Evolutionary conservation across 2,329 filamentous ascomycete genomes (phyloP).

Genomic region (Clathrospora elynae): DNA sequence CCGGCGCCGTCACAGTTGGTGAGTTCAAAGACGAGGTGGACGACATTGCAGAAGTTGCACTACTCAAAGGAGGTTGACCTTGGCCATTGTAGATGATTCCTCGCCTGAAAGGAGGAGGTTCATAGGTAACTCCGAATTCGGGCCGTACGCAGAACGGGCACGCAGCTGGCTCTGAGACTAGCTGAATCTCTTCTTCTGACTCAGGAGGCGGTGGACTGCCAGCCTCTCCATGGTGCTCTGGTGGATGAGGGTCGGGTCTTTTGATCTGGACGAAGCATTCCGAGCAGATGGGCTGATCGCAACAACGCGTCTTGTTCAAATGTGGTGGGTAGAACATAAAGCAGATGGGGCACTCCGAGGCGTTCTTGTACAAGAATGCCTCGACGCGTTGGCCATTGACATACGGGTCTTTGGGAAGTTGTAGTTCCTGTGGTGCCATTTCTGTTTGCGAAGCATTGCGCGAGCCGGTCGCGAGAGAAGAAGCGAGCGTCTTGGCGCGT

Average conservation of each 20-base stretch:
- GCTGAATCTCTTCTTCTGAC: conserved; percentile 61
- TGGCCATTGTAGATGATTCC: conserved; percentile 73
- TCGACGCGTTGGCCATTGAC: conserved; percentile 95
- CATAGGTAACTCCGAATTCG: conserved; percentile 96
- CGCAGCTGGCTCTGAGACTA: conserved; percentile 87
- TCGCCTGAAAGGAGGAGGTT: conserved; percentile 83
- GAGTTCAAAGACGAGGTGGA: conserved; percentile 81
- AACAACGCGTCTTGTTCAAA: conserved; percentile 91
- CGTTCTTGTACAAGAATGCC: conserved; percentile 90
- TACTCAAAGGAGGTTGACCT: conserved; percentile 58
- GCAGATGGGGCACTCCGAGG: conserved; percentile 91
- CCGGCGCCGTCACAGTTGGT: conserved; percentile 48
- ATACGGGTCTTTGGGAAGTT: conserved; percentile 79
- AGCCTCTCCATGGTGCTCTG: conserved; percentile 68
- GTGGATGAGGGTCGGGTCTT: conserved; percentile 85
- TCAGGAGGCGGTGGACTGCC: conserved; percentile 49
- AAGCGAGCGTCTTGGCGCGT: conserved; percentile 86
- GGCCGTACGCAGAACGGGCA: conserved; percentile 95
- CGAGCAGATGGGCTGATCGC: conserved; percentile 94
- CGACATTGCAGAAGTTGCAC: conserved; percentile 73
- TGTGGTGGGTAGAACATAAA: conserved; percentile 95
- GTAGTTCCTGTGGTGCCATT: conserved; percentile 75
- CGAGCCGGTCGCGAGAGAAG: conserved; percentile 76
- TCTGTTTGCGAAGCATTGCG: conserved; percentile 75
- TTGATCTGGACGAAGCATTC: conserved; percentile 99